Evolutionary conservation across 495 filamentous ascomycete genomes (phyloP), one percentile per base, ranked within the genome.

Genomic region (Trichoderma asperelloides): DNA sequence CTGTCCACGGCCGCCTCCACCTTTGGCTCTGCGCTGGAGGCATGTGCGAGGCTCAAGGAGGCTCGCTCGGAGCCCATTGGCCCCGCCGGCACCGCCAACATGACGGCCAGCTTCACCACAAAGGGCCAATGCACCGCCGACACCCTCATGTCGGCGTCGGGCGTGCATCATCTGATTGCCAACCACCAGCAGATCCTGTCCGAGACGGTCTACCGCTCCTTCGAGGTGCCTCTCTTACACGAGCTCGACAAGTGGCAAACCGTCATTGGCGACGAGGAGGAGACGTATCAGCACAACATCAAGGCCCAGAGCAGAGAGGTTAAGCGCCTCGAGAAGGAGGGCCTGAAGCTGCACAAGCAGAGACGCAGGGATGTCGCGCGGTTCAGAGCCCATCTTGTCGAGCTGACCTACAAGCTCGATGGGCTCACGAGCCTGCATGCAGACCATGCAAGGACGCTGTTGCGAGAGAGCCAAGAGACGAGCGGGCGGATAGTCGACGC

Each of bases 131-230:
- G 86, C 75, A 88, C 85, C 1, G 86, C 85, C 11, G 85, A 87
- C 73, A 78, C 79, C 27, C 74, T 88, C 21, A 74, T 88, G 41
- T 80, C 82, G 43, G 81, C 84, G 12, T 81, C 82, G 43, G 86
- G 86, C n/a, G 76, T 88, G 55, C 86, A 88, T 70, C 85, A 88
- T 69, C 75, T 88, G 30, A 81, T 88, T 25, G 85, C 85, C 15
- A 88, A 87, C 73, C 86, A 88, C 73, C 84, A 86, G 72, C 84
- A 87, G 68, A 87, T 88, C 68, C 77, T 88, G 0, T 80, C 77
- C 27, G 86, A 88, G 70, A 86, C 83, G 5, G 82, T 88, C n/a
- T 88, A 88, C 73, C 77, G 86, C 21, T 79, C 78, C 55, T 88
- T 88, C 70, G 86, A 88, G 72, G 86, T 88, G 9, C 86, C 86